Base-by-base conservation (phyloP, 2,329 filamentous ascomycete species). In the Aspergillus texensis region DNA sequence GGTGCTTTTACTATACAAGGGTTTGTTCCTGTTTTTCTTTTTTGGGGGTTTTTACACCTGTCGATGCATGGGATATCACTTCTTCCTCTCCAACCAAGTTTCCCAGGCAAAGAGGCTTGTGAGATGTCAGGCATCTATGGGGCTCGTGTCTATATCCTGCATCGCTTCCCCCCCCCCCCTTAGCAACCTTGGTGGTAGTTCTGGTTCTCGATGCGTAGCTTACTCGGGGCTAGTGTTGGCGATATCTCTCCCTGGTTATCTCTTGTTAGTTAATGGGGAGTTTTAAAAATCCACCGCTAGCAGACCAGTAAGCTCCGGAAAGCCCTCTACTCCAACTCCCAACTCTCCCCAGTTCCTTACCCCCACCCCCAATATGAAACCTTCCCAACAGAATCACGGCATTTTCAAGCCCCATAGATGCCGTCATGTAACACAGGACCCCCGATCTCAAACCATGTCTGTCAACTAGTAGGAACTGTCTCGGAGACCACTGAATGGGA, bases 1-100 rank as follows among this genome's bases (percentile, higher is more conserved):
- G 52, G 52, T 55, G 32, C 52, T 55, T 55, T 39, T 55, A 24
- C 32, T 54, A 54, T n/a, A 11, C 28, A 54, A 54, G 32, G 52
- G 52, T 54, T 54, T 54, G 52, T 54, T 36, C 30, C 30, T 54
- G 52, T 54, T 34, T 36, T 36, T 54, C 24, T 12, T 28, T 19
- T 24, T 30, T 41, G 6, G 26, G 12, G 32, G 32, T 16, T 36
- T 16, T 36, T 14, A 41, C 19, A n/a, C 14, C 48, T 19, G 21
- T 30, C 14, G 16, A 52, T 28, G 28, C 16, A 21, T 54, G 30
- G 30, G 19, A 36, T 36, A 14, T n/a, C 12, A 24, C 28, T 34
- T 48, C 45, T 53, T 53, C 28, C 50, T 34, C 28, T 28, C 50
- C 26, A 19, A 28, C 48, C 24, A 54, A 54, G 26, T 10, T 32